phyloP scores from a whole-genome alignment of 129 eudicot species.

The Smallanthus sonchifolius region DNA sequence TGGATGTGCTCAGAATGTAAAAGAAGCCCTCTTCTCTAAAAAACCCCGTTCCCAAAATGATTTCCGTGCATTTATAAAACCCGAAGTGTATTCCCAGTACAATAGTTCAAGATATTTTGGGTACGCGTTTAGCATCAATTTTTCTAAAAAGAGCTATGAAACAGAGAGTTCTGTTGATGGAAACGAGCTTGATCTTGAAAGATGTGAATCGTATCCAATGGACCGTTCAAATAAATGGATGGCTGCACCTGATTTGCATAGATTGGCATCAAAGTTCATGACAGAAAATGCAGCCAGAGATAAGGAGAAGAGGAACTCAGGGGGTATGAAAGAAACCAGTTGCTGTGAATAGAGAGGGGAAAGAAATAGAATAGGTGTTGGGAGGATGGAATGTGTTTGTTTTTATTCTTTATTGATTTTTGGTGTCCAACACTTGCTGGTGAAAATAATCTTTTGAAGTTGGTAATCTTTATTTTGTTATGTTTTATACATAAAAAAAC shows the following conservation, averaged over 20 bases:
- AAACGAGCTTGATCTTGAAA: constrained; percentile 34
- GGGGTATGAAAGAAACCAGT: constrained; percentile 12
- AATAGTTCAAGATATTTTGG: constrained; percentile 27
- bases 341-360: constrained; percentile 2
- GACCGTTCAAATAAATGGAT: constrained; percentile 32
- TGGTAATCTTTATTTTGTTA: not conserved
- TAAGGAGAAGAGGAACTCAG: constrained; percentile 11
- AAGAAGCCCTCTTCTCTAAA: constrained; percentile 42
- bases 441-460: constrained; percentile 2
- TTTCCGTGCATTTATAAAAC: constrained; percentile 38
- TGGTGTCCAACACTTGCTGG: constrained; percentile 2
- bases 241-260: constrained; percentile 29
- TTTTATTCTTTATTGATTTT: not conserved
- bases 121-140: constrained; percentile 26
- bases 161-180: constrained; percentile 30
- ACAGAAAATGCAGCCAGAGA: constrained; percentile 22
- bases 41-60: constrained; percentile 37
- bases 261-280: constrained; percentile 38
- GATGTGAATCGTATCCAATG: constrained; percentile 29
- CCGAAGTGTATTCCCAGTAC: constrained; percentile 27
- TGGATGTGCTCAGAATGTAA: constrained; percentile 42
- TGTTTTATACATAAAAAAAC: no score
- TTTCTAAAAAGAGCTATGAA: constrained; percentile 31
- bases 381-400: not conserved
- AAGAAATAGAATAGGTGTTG: constrained; percentile 19